Base-by-base conservation (phyloP, 148 eudicot genomes). In the Polygonum aviculare region DNA sequence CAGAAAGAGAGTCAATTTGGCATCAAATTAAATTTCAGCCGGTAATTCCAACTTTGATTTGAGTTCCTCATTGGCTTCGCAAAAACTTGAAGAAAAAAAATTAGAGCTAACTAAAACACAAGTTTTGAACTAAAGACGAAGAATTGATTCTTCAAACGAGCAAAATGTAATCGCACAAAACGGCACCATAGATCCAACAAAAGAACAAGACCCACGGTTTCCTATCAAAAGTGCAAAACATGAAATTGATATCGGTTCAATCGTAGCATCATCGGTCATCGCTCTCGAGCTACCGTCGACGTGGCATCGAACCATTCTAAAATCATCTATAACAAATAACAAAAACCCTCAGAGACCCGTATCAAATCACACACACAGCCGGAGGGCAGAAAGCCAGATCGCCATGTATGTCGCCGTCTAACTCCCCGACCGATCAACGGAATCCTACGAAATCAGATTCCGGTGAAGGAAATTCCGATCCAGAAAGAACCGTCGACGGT, bases 301-400 rank as follows among this genome's bases (percentile, higher is more conserved):
- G 92, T 90, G 95, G 92, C 95, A 86, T 90, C 83, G 84, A 80
- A 89, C 92, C 90, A 33, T 41, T 5, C 9, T 0, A 44, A 8
- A 39, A 39, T 39, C 16, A 8, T 50, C 12, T 74, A 72, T 44
- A 36, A 18, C 11, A 49, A 33, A 44, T 7, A 35, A 57, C 12
- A 26, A 10, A 50, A 35, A 77, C 84, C 88, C 93, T 90, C 91
- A 90, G 93, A 87, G 91, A 81, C 93, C 91, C 91, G 88, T 86
- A 83, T 55, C 77, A 81, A 88, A 88, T 88, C 91, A 83, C 78
- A 41, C 93, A 89, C 93, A 86, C 93, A 82, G 81, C 78, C 45
- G 55, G 33, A 21, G 40, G 62, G 33, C 22, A 79, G 70, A 79
- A 36, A 65, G 33, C 54, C 33, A 65, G 19, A 73, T 22, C 62